These are phyloP conservation scores for Microthlaspi erraticum DNA, from an alignment of 345 rosid species.

Conservation along the genomic window DNA sequence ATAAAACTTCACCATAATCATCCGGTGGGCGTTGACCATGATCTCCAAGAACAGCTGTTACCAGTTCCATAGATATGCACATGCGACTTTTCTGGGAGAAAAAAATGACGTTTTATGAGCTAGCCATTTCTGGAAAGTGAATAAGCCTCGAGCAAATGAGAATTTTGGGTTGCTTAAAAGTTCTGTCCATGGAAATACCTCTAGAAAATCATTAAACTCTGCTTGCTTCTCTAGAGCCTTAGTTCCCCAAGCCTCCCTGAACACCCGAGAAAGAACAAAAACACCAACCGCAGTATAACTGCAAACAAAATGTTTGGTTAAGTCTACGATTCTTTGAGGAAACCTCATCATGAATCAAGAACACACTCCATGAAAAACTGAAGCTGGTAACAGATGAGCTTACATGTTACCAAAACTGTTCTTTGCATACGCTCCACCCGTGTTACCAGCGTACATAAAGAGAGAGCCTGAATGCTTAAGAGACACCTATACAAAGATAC, in stretches of 20 bases:
- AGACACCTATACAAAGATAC: constrained; percentile 64
- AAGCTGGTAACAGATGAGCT: constrained; percentile 34
- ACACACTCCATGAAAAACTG: neutral
- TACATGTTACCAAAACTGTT: constrained; percentile 98
- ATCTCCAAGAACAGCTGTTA: constrained; percentile 98
- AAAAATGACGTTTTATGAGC: constrained; percentile 27
- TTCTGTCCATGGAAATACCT: constrained; percentile 52
- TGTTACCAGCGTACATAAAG: constrained; percentile 92
- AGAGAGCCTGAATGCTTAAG: constrained; percentile 98
- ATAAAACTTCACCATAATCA: constrained; percentile 68
- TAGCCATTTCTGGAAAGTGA: constrained; percentile 10
- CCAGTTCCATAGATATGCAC: constrained; percentile 98
- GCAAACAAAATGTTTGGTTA: constrained; percentile 12
- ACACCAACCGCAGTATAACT: constrained; percentile 98
- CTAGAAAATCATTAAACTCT: constrained; percentile 86
- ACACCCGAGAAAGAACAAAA: constrained; percentile 89
- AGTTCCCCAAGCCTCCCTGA: constrained; percentile 90
- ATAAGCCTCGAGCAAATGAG: constrained; percentile 17
- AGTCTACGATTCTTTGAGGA: constrained; percentile 14
- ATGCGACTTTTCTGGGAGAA: constrained; percentile 66
- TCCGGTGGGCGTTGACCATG: constrained; percentile 94
- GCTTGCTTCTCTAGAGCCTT: constrained; percentile 69
- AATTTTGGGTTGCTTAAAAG: constrained; percentile 12
- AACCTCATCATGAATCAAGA: constrained; percentile 3
- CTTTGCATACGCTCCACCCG: constrained; percentile 99